Base-by-base conservation (phyloP, 768 basidiomycete genomes). In the Pholiota microspora region DNA sequence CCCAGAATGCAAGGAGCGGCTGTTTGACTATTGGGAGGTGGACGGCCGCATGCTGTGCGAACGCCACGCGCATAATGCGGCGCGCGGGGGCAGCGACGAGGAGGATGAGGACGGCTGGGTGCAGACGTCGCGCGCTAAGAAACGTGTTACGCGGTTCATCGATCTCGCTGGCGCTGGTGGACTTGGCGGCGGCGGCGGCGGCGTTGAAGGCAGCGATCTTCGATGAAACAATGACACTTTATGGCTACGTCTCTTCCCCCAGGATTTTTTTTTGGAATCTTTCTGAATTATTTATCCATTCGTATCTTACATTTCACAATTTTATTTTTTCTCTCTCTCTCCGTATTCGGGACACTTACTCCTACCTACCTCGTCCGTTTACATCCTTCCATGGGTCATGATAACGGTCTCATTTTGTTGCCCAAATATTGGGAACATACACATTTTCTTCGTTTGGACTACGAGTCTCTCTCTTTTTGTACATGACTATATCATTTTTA, bases 11-110 rank as follows among this genome's bases (percentile, higher is more conserved):
- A 72, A 69, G 54, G 82, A 81, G 72, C 77, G 71, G 51, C 71
- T 88, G 59, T 85, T 79, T 57, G 90, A 95, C 65, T 97, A 97
- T 64, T 97, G 88, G 84, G 94, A 96, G 68, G 78, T 94, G 4
- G 92, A 90, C 61, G 84, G 87, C 23, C 73, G 82, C 71, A 92
- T 92, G 85, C 73, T 92, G 52, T 96, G 94, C 66, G 94, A 96
- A 73, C 73, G 78, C 54, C 94, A 96, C 69, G 88, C 88, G 49
- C 63, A 66, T 53, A 47, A 34, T 29, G 67, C 51, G 35, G 53
- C 45, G n/a, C 36, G 57, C 13, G 55, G 59, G n/a, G 55, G 52
- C 3, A 51, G 56, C 13, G 69, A 67, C 45, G 66, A 68, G 50
- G 63, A 63, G 46, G 60, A 60, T 2, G 64, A 61, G 53, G 68